phyloP scores from a whole-genome alignment of 352 stramenopile genomes.

The Plasmopara muralis region DNA sequence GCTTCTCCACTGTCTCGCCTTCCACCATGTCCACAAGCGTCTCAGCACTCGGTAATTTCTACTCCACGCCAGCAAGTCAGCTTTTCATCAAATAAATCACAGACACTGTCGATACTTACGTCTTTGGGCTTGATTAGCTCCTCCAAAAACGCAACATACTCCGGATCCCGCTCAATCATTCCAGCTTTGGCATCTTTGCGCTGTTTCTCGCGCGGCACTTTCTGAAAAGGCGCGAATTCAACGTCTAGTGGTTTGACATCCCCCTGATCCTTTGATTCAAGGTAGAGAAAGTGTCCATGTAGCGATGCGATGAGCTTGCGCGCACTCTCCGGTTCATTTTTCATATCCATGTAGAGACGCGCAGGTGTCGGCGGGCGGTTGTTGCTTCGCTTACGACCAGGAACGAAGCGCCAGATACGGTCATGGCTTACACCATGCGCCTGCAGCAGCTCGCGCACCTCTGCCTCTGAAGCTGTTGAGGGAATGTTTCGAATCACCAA shows the following conservation, averaged over 20 bases:
- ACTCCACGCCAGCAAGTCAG: conserved; percentile 7
- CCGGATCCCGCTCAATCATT: conserved; percentile 64
- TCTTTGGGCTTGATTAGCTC: conserved; percentile 59
- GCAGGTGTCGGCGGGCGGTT: conserved; percentile 44
- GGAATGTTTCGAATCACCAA: conserved; percentile 67
- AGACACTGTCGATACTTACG: conserved; percentile 22
- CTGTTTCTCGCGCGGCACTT: conserved; percentile 72
- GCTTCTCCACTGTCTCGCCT: conserved; percentile 49
- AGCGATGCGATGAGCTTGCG: conserved; percentile 44
- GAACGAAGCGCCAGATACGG: conserved; percentile 59
- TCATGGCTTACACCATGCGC: conserved; percentile 30
- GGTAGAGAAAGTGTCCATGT: conserved; percentile 36
- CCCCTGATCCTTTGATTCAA: conserved; percentile 31
- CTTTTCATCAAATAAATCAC: neutral
- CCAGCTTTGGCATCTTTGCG: conserved; percentile 71
- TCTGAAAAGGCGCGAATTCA: conserved; percentile 74
- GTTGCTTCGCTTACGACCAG: conserved; percentile 41
- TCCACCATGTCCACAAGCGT: conserved; percentile 46
- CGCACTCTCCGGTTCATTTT: conserved; percentile 49
- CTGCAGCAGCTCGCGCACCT: conserved; percentile 31
- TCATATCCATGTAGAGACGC: conserved; percentile 71
- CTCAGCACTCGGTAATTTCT: conserved; percentile 75
- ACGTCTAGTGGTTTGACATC: conserved; percentile 35
- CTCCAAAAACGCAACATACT: conserved; percentile 71
- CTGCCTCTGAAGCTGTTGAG: conserved; percentile 32